These are phyloP conservation scores for Fusarium annulatum DNA, from an alignment of 2,329 filamentous ascomycete species.

Conservation along the genomic window DNA sequence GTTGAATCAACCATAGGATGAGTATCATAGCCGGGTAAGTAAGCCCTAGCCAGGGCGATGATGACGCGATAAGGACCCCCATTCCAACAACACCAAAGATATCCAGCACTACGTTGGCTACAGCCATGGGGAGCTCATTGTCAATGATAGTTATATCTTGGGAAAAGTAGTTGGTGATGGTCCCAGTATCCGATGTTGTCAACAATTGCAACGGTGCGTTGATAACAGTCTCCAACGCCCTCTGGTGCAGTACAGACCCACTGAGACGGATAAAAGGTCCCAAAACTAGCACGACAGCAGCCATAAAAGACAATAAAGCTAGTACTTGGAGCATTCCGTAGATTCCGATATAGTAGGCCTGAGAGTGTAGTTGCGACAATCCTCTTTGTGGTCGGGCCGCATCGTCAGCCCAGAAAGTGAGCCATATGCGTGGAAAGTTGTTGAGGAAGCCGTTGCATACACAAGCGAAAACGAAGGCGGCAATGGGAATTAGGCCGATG, in stretches of 20 bases:
- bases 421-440: conserved; percentile 52
- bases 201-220: conserved; percentile 55
- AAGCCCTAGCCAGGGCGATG: not conserved
- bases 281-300: conserved; percentile 17
- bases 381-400: conserved; percentile 1
- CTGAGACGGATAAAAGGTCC: conserved; percentile 44
- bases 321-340: conserved; percentile 41
- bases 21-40: not conserved
- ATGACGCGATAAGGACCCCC: conserved; percentile 43
- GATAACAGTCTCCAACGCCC: conserved; percentile 48
- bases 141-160: conserved; percentile 58
- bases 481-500: not conserved
- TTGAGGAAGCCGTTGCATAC: conserved; percentile 42
- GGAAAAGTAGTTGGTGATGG: conserved; percentile 56
- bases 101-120: conserved; percentile 45
- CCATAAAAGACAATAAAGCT: conserved; percentile 33
- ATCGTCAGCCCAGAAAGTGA: conserved; percentile 54
- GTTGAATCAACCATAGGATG: not conserved
- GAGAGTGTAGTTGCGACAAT: not conserved
- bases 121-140: conserved; percentile 49
- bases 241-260: conserved; percentile 48
- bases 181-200: conserved; percentile 54
- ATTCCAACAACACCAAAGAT: conserved; percentile 51
- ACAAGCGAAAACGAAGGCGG: conserved; percentile 32
- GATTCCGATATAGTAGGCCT: conserved; percentile 47